Percentiles rank a stretch among this genome's conserved stretches.
phyloP scores from a whole-genome alignment of 2,329 filamentous ascomycete species.

The Sclerotinia trifoliorum region DNA sequence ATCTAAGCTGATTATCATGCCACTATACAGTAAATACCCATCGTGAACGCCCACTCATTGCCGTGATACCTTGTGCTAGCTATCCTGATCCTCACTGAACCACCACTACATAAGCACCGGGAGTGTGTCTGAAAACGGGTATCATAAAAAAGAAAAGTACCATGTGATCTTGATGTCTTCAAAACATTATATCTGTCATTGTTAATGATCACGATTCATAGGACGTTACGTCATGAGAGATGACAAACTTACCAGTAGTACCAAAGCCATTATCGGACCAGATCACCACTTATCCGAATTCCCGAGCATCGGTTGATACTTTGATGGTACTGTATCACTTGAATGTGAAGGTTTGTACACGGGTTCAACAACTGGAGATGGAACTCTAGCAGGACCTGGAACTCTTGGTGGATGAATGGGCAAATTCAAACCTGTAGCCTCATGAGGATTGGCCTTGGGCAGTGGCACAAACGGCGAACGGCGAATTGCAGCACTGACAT shows the following conservation, averaged over 20 bases:
- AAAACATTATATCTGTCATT: not conserved
- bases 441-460: conserved; percentile 16
- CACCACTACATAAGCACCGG: conserved; percentile 4
- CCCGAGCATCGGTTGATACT: conserved; percentile 8
- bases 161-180: conserved; percentile 4
- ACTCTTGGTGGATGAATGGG: conserved; percentile 12
- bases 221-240: not conserved
- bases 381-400: conserved; percentile 9
- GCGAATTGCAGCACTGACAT: conserved; percentile 63
- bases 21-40: not conserved
- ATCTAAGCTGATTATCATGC: conserved; percentile 8
- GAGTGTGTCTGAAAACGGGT: conserved; percentile 16
- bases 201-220: not conserved
- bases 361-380: not conserved
- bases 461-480: conserved; percentile 47
- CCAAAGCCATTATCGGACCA: not conserved
- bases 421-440: conserved; percentile 13
- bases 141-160: conserved; percentile 19
- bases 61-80: conserved; percentile 3
- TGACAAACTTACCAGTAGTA: conserved; percentile 6
- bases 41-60: conserved; percentile 4
- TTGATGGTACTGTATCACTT: conserved; percentile 5
- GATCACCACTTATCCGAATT: conserved; percentile 18
- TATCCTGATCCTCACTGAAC: conserved; percentile 3
- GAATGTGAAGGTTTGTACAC: conserved; percentile 5